Conservation (phyloP, 371 early-diverging fungal genomes). For the Mortierella sp. region DNA sequence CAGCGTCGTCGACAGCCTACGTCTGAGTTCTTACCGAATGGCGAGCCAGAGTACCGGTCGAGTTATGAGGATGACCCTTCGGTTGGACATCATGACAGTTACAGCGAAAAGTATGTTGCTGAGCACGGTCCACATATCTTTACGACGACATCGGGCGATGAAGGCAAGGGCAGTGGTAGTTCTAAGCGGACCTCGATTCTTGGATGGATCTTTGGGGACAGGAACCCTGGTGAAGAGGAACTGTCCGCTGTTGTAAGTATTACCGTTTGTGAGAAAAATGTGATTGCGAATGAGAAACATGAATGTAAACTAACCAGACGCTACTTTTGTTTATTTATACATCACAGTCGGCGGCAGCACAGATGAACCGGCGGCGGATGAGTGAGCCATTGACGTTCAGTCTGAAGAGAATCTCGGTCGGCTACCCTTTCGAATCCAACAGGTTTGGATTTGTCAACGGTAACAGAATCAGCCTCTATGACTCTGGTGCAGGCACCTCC, state of each 20-base stretch:
- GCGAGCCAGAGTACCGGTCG: conserved; percentile 17
- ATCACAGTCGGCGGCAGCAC: background rate
- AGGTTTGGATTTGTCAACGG: conserved; percentile 23
- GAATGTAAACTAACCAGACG: background rate
- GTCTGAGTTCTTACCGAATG: background rate
- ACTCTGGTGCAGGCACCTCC: conserved; percentile 5
- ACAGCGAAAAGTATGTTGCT: conserved; percentile 28
- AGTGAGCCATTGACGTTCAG: conserved; percentile 8
- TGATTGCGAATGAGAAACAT: background rate
- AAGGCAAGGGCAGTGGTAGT: conserved; percentile 15
- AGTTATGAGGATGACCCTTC: conserved; percentile 32
- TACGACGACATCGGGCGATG: conserved; percentile 18
- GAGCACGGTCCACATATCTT: conserved; percentile 16
- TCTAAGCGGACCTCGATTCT: conserved; percentile 16
- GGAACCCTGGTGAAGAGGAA: background rate
- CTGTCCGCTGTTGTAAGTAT: background rate
- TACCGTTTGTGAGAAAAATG: background rate
- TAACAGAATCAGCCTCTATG: conserved; percentile 21
- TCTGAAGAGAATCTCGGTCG: conserved; percentile 26
- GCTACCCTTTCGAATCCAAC: conserved; percentile 29
- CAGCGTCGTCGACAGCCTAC: conserved; percentile 13
- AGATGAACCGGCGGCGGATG: background rate
- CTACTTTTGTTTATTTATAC: background rate
- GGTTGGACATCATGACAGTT: conserved; percentile 31
- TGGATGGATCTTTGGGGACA: conserved; percentile 22